Base-by-base conservation (phyloP, 345 rosid genomes). In the Linum lewisii region DNA sequence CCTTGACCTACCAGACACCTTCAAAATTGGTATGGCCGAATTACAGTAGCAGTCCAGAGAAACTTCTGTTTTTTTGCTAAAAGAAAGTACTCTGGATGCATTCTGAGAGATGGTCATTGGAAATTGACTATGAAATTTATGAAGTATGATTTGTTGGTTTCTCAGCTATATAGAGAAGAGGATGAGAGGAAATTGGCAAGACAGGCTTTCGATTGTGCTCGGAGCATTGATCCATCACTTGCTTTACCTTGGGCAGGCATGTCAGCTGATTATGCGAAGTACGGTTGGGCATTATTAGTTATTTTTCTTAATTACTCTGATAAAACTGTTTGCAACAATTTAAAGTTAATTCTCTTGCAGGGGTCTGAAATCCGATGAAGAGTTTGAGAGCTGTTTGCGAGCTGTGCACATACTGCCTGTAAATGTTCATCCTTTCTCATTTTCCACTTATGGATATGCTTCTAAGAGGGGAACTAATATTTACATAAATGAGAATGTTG, bases 241-340 rank as follows among this genome's bases (percentile, higher is more conserved):
- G 86, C 97, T 24, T 75, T 89, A 63, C 95, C 97, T 57, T 93
- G 99, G 99, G 95, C 95, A 14, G 99, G 97, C 76, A 80, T 85
- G 92, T 80, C 99, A 63, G 95, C 94, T 69, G 95, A 87, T 78
- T 57, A 65, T 74, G 72, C 81, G 67, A 73, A 94, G 99, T 87
- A 74, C 52, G 66, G 52, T 23, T 52, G 24, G 58, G 55, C 63
- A 54, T 58, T 53, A 21, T 58, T 2, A 60, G 21, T 69, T 21
- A 25, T 18, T n/a, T 24, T 34, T 44, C 47, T 14, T 21, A 20
- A 10, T 44, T 59, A 60, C 60, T 16, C 3, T 8, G 54, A 24
- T 59, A 54, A 26, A 50, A 38, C 49, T 18, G 63, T 64, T 79
- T 50, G 69, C 50, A 38, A 38, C 21, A 63, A 1, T 47, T 32